Percentiles rank a stretch among this genome's conserved stretches.
Evolutionary conservation across 345 rosid genomes (phyloP).

Genomic region (Pugionium cornutum): DNA sequence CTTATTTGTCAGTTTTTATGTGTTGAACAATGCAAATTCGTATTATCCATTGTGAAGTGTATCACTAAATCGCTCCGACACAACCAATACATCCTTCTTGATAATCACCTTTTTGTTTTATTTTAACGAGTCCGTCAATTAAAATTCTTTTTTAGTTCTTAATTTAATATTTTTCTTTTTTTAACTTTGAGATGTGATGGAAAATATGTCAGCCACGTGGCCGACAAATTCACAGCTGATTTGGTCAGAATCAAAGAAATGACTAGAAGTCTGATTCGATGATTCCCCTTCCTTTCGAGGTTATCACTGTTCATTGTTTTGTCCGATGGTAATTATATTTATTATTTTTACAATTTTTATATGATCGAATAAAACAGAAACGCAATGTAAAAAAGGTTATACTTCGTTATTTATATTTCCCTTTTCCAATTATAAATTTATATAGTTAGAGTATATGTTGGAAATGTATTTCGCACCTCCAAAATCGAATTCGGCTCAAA

Average conservation of each 20-base stretch:
- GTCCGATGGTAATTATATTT: constrained; percentile 3
- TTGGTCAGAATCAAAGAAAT: constrained; percentile 18
- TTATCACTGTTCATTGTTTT: background rate
- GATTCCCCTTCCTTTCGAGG: constrained; percentile 18
- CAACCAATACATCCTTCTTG: background rate
- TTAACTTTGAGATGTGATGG: constrained; percentile 25
- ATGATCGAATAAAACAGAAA: background rate
- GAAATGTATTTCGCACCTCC: background rate
- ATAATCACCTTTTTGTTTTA: constrained; percentile 3
- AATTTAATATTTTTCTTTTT: constrained; percentile 3
- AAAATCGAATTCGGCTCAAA: background rate
- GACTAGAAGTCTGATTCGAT: constrained; percentile 28
- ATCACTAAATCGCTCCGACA: background rate
- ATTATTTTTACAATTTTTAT: background rate
- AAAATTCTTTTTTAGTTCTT: background rate
- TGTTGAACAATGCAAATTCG: too few relatives aligned
- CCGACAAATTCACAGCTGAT: constrained; percentile 35
- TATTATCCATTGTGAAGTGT: too few relatives aligned
- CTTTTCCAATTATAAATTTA: background rate
- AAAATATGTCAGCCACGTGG: constrained; percentile 36
- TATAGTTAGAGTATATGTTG: background rate
- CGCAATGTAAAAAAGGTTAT: background rate
- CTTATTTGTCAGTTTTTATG: too few relatives aligned
- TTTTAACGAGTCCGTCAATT: background rate
- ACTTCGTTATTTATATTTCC: background rate